Evolutionary conservation across 352 stramenopile species (phyloP), one percentile per base, ranked within the genome.

Genomic region (Halophytophthora polymorphica): DNA sequence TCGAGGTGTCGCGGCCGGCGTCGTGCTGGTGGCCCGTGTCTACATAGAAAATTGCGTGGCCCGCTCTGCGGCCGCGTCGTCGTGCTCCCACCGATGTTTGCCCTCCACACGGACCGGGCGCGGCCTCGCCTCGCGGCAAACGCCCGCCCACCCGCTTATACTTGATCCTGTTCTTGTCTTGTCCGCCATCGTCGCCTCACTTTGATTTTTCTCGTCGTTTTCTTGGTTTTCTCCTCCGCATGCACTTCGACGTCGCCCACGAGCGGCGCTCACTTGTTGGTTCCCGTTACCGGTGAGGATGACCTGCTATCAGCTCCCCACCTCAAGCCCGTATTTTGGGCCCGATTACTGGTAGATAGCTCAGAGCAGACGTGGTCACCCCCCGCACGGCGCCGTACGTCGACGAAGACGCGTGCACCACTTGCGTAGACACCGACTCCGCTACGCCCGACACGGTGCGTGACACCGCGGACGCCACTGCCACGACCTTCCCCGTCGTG

Each of bases 331-430:
- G 66, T 66, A 88, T 74, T 65, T 85, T 88, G 37, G 74, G 47
- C 31, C 77, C 77, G 35, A 88, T 63, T 45, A 81, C 65, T 21
- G 78, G 78, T 34, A 89, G 61, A 47, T 87, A 71, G 53, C 75
- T 84, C 31, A 77, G 59, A 17, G 75, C 61, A 48, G 76, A 77
- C 23, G 77, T 64, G 5, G 73, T 85, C 5, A 66, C 71, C 13
- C 68, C 75, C 47, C 70, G 71, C 21, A 83, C 68, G 5, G 65
- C 83, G 23, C 72, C 72, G 45, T 76, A 84, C 1, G 74, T 80
- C 17, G 78, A 85, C 48, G 78, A 89, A 40, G 78, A 87, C 33
- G 74, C 78, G 46, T 78, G 74, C 44, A 82, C 66, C 35, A 88
- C 77, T 45, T 84, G 71, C 35, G 64, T 81, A 40, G 73, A 81